These are phyloP conservation scores for Apiospora koreana DNA, from an alignment of 2,329 filamentous ascomycete species.

Conservation along the genomic window DNA sequence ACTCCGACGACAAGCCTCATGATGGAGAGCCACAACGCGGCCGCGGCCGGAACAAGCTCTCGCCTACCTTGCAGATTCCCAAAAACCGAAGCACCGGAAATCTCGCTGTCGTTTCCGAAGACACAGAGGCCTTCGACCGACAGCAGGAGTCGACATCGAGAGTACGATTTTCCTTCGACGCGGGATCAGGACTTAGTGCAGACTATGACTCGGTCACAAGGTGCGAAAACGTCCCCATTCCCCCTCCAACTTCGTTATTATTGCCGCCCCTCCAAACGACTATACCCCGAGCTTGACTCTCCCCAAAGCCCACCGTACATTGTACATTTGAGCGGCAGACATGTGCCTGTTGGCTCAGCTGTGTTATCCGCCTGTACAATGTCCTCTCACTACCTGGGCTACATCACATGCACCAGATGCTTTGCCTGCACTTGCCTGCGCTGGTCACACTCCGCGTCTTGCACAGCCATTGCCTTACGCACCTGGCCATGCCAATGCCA, in stretches of 20 bases:
- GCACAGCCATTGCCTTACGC: conserved; percentile 1
- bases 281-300: background rate
- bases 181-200: conserved; percentile 54
- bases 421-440: conserved; percentile 11
- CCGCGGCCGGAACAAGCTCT: conserved; percentile 42
- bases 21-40: conserved; percentile 38
- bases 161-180: conserved; percentile 78
- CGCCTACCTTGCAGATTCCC: conserved; percentile 53
- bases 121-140: conserved; percentile 30
- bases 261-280: background rate
- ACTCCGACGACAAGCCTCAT: conserved; percentile 38
- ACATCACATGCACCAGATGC: conserved; percentile 16
- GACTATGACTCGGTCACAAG: conserved; percentile 75
- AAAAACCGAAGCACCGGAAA: conserved; percentile 70
- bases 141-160: conserved; percentile 52
- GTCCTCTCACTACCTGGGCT: background rate
- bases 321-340: background rate
- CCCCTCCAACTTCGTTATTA: conserved; percentile 1
- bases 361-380: background rate
- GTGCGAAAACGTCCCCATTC: conserved; percentile 49
- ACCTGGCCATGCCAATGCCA: background rate
- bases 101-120: conserved; percentile 49
- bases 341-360: background rate
- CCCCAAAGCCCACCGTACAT: conserved; percentile 3
- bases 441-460: background rate